Base-by-base conservation (phyloP, 208 protist genomes). In the Wallacemonas sp. region DNA sequence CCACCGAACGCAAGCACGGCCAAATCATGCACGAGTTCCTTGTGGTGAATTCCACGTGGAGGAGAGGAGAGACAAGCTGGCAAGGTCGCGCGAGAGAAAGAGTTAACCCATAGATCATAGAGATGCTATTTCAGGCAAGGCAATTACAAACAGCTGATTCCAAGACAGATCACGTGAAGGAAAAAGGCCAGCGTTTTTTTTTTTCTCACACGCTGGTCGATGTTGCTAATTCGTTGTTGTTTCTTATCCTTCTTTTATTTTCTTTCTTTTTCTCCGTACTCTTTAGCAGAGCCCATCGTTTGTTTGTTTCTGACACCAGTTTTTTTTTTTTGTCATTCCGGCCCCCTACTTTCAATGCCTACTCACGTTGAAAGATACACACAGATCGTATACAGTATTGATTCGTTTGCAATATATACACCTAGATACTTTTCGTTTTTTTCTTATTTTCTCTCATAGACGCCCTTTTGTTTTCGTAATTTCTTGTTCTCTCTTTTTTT, bases 291-390 rank as follows among this genome's bases (percentile, higher is more conserved):
- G 36, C 36, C 6, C 36, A 41, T 41, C 26, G 61, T 54, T 63
- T 44, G 62, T 14, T 61, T 77, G 30, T 51, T 55, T 66, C 66
- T 58, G 49, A 33, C 14, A 6, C 28, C 27, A 53, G 9, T 17
- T 66, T 60, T 72, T 53, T 45, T 6, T 66, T 66, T 70, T 58
- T 31, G 21, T 41, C 38, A n/a, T n/a, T n/a, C n/a, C n/a, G n/a
- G n/a, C n/a, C n/a, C n/a, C n/a, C n/a, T n/a, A n/a, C n/a, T n/a
- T n/a, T n/a, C n/a, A n/a, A n/a, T n/a, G n/a, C n/a, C n/a, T n/a
- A n/a, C n/a, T n/a, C n/a, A n/a, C n/a, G n/a, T n/a, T n/a, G n/a
- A n/a, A n/a, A n/a, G n/a, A n/a, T n/a, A n/a, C n/a, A n/a, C n/a
- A n/a, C n/a, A n/a, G 36, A 17, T 41, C 36, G 36, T 41, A 17